Evolutionary conservation across 1,284 basidiomycete species (phyloP).

Genomic region (Neonothopanus nambi): DNA sequence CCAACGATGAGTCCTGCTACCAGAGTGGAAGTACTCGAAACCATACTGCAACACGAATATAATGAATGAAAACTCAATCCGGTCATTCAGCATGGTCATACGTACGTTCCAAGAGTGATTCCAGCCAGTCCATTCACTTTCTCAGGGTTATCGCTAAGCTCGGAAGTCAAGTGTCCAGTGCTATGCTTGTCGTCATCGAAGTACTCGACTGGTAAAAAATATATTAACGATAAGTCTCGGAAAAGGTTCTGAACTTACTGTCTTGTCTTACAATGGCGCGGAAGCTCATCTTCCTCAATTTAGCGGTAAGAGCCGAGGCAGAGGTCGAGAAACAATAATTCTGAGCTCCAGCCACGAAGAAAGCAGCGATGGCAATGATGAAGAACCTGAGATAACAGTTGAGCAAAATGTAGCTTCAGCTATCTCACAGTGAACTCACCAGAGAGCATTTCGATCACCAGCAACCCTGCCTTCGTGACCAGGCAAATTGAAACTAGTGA

Average conservation of each 20-base stretch:
- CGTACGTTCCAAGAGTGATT: slow-evolving; percentile 78
- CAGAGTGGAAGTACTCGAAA: slow-evolving; percentile 79
- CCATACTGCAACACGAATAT: slow-evolving; percentile 60
- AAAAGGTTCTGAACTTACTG: slow-evolving; percentile 43
- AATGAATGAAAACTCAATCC: no score
- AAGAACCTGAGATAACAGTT: slow-evolving; percentile 63
- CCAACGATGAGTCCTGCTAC: slow-evolving; percentile 78
- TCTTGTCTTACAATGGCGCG: slow-evolving; percentile 82
- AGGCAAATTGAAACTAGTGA: slow-evolving; percentile 59
- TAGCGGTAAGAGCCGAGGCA: slow-evolving; percentile 68
- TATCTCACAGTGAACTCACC: slow-evolving; percentile 38
- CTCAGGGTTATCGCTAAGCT: slow-evolving; percentile 87
- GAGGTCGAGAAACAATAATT: slow-evolving; percentile 68
- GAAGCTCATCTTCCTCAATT: slow-evolving; percentile 72
- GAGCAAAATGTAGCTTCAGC: neutral
- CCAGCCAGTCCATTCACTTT: slow-evolving; percentile 92
- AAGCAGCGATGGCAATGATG: slow-evolving; percentile 76
- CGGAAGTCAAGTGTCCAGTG: slow-evolving; percentile 81
- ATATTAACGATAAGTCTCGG: slow-evolving; percentile 15
- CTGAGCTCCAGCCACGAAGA: slow-evolving; percentile 60
- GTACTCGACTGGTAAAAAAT: slow-evolving; percentile 63
- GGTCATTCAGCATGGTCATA: no score
- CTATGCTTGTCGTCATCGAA: slow-evolving; percentile 86
- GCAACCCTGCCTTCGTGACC: slow-evolving; percentile 45
- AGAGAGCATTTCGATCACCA: slow-evolving; percentile 73